Evolutionary conservation across 192 early-diverging fungal genomes (phyloP).

Genomic region (Jimgerdemannia lactiflua): DNA sequence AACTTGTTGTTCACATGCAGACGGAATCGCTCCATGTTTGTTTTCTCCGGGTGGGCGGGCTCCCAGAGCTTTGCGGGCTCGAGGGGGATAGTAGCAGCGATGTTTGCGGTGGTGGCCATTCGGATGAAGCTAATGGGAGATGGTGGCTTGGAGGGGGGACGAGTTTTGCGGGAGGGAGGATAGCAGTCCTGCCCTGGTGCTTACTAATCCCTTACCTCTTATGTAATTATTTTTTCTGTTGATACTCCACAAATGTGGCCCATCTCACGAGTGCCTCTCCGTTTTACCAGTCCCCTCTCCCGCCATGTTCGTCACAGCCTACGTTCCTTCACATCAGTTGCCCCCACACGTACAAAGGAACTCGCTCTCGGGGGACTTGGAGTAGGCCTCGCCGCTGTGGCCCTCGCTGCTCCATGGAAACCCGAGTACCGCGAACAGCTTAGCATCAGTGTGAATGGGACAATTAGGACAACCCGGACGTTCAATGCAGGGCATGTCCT

Average conservation of each 20-base stretch:
- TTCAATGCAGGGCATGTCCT: slow-evolving; percentile 8
- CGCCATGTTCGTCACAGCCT: too few relatives aligned
- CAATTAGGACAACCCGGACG: slow-evolving; percentile 7
- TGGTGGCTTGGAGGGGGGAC: neutral
- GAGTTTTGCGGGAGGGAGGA: neutral
- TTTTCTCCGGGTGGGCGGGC: slow-evolving; percentile 51
- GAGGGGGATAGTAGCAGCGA: neutral
- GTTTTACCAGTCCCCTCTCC: too few relatives aligned
- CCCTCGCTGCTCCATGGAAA: neutral
- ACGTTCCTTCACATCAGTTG: neutral
- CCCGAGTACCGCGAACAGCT: slow-evolving; percentile 7
- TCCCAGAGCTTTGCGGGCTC: slow-evolving; percentile 57
- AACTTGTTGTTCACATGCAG: slow-evolving; percentile 68
- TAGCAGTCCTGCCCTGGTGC: too few relatives aligned
- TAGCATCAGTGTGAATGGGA: slow-evolving; percentile 7
- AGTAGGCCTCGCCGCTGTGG: neutral
- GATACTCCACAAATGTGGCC: too few relatives aligned
- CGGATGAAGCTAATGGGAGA: neutral
- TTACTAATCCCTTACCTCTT: too few relatives aligned
- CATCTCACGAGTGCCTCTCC: too few relatives aligned
- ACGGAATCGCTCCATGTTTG: slow-evolving; percentile 72
- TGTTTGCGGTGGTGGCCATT: neutral
- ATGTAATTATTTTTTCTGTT: too few relatives aligned
- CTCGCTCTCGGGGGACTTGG: neutral
- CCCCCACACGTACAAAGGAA: neutral